Evolutionary conservation across 768 basidiomycete species (phyloP), one percentile per base, ranked within the genome.

Genomic region (Zangia roseola): DNA sequence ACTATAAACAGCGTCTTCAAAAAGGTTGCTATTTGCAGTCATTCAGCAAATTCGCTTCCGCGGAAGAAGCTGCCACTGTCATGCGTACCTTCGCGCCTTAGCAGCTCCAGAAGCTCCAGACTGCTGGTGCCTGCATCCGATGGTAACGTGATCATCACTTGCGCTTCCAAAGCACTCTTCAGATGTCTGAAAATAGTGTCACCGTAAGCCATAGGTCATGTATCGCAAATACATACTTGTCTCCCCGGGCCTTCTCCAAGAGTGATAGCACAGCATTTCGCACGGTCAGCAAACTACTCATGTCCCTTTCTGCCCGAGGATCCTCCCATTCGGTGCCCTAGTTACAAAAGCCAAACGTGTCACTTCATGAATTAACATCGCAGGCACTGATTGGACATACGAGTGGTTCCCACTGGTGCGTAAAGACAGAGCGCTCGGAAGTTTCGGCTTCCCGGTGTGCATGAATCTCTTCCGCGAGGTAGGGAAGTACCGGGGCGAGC

Each of bases 401-500:
- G 51, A 90, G 59, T 20, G 81, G 77, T 37, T 56, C 61, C 93
- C 93, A 95, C n/a, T 69, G 71, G 4, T 71, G 74, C 52, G 73
- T 71, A 59, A 94, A 95, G n/a, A 90, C 76, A 0, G 91, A 94
- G 0, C 51, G 64, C 0, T 56, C 63, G 25, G 55, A 56, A 8
- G 58, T 44, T 12, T 48, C 45, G 0, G 45, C 53, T 26, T 28
- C 49, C 38, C 49, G 45, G 17, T 68, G 64, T 13, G 63, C 64
- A 20, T 89, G 78, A 47, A 94, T 81, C 66, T 97, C 95, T 68
- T 97, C 94, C 0, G 91, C 88, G 6, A 97, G 78, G 61, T 95
- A 89, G 9, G 95, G 95, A 2, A 91, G 73, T 23, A 97, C 83
- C 0, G 95, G 95, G 0, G 91, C 89, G 39, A 94, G 72, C 3